These are phyloP conservation scores for Cryptococcus deneoformans DNA, from an alignment of 1,284 basidiomycete species.

Conservation along the genomic window DNA sequence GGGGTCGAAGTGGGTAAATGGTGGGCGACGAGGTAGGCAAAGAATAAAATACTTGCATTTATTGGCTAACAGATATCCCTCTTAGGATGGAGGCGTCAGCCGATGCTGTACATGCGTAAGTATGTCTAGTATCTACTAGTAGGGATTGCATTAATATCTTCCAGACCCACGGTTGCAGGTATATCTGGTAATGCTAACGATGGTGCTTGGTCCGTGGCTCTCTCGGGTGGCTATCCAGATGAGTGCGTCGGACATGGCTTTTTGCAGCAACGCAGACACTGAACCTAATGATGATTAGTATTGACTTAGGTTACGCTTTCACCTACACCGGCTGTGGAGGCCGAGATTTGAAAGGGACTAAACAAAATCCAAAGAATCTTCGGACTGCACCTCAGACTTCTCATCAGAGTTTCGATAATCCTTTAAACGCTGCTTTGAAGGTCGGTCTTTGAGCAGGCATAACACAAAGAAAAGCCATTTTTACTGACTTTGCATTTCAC, in stretches of 20 bases:
- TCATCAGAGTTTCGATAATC: slow-evolving; percentile 47
- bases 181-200: slow-evolving; percentile 33
- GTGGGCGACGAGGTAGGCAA: slow-evolving; percentile 29
- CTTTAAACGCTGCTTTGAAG: slow-evolving; percentile 46
- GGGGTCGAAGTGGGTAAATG: slow-evolving; percentile 37
- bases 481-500: neutral
- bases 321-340: slow-evolving; percentile 41
- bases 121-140: neutral
- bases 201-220: slow-evolving; percentile 49
- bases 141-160: neutral
- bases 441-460: neutral
- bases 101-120: slow-evolving; percentile 38
- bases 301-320: slow-evolving; percentile 42
- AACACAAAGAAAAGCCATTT: neutral
- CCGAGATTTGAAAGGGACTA: slow-evolving; percentile 45
- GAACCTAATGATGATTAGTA: slow-evolving; percentile 10
- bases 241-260: slow-evolving; percentile 24
- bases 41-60: too few relatives aligned
- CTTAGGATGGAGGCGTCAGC: slow-evolving; percentile 39
- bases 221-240: slow-evolving; percentile 48
- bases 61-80: neutral
- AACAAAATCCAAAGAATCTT: slow-evolving; percentile 45
- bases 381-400: slow-evolving; percentile 50
- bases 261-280: neutral
- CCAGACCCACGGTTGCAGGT: slow-evolving; percentile 35